Evolutionary conservation across 106 monocot genomes (phyloP).

Genomic region (Dendrobium chrysotoxum): DNA sequence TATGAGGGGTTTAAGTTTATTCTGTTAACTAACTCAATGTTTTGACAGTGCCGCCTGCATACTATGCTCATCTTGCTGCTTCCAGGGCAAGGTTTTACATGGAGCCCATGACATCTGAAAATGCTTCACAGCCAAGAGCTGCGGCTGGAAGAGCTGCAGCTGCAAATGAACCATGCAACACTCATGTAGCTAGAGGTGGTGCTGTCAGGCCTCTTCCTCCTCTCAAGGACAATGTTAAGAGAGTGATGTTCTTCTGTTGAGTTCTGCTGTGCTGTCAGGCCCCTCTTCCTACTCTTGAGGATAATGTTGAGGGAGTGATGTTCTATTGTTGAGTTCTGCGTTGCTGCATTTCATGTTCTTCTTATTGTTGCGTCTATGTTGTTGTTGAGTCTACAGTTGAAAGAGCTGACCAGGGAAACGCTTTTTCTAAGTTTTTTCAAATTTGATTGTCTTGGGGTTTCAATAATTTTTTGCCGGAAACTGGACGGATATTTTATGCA

Average conservation of each 20-base stretch:
- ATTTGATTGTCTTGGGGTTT: too few relatives aligned
- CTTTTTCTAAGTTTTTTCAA: too few relatives aligned
- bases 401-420: not conserved
- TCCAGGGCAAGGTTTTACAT: constrained; percentile 80
- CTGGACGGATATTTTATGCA: too few relatives aligned
- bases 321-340: not conserved
- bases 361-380: not conserved
- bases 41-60: constrained; percentile 66
- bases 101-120: constrained; percentile 52
- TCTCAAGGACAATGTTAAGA: constrained; percentile 41
- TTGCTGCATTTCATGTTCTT: not conserved
- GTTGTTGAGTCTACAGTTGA: not conserved
- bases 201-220: constrained; percentile 63
- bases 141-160: constrained; percentile 20
- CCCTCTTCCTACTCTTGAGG: not conserved
- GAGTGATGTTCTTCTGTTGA: constrained; percentile 51
- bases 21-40: not conserved
- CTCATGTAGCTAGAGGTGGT: constrained; percentile 12
- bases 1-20: not conserved
- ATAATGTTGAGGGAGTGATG: too few relatives aligned
- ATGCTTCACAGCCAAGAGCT: constrained; percentile 19
- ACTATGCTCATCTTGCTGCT: constrained; percentile 79
- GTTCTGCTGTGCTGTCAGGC: not conserved
- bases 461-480: too few relatives aligned
- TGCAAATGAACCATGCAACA: constrained; percentile 2